phyloP scores from a whole-genome alignment of 257 asterid species.

The Craterostigma plantagineum region DNA sequence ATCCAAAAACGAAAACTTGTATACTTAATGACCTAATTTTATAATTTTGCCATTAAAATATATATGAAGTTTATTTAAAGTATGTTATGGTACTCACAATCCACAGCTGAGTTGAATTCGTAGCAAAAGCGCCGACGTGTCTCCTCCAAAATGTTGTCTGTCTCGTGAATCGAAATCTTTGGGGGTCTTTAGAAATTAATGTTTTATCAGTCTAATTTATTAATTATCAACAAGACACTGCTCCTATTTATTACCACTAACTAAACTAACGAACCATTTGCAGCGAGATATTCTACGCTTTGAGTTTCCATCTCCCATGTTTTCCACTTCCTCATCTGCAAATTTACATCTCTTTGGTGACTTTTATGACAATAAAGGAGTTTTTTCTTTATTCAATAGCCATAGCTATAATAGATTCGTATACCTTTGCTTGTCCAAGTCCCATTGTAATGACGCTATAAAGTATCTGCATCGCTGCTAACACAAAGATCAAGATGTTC shows the following conservation, averaged over 20 bases:
- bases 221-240: not conserved
- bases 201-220: not conserved
- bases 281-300: constrained; percentile 44
- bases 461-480: constrained; percentile 62
- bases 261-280: constrained; percentile 24
- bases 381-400: too few species aligned
- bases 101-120: constrained; percentile 23
- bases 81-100: constrained; percentile 21
- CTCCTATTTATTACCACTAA: not conserved
- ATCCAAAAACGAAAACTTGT: too few species aligned
- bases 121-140: constrained; percentile 23
- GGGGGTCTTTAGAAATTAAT: constrained; percentile 26
- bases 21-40: too few species aligned
- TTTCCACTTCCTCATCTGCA: constrained; percentile 67
- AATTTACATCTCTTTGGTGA: not conserved
- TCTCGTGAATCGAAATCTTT: constrained; percentile 50
- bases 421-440: constrained; percentile 73
- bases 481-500: constrained; percentile 54
- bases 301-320: constrained; percentile 68
- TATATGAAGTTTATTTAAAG: too few species aligned
- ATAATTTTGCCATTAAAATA: too few species aligned
- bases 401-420: constrained; percentile 1
- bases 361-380: not conserved
- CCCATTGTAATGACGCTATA: constrained; percentile 55
- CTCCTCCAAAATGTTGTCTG: constrained; percentile 59